These are phyloP conservation scores for Puccinia hordei DNA, from an alignment of 1,284 basidiomycete species.

Conservation along the genomic window DNA sequence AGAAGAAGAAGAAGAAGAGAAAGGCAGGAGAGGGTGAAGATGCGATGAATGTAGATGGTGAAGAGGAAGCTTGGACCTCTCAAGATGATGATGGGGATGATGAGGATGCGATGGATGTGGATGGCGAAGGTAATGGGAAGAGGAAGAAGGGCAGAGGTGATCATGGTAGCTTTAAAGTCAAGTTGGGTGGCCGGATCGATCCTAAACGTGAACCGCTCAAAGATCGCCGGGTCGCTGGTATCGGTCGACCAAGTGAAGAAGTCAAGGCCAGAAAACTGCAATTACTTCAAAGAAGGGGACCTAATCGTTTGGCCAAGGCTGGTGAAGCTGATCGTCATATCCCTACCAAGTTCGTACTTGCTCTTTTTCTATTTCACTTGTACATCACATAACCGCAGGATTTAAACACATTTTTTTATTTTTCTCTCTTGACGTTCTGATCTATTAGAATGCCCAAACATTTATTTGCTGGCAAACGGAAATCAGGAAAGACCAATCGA, in stretches of 20 bases:
- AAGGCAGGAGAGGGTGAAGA: slow-evolving; percentile 58
- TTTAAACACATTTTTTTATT: slow-evolving; percentile 60
- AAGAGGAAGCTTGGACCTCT: slow-evolving; percentile 60
- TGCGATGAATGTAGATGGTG: slow-evolving; percentile 60
- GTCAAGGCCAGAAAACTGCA: slow-evolving; percentile 76
- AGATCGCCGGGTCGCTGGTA: slow-evolving; percentile 75
- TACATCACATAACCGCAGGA: no score
- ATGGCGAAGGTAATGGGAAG: slow-evolving; percentile 63
- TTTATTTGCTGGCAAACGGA: slow-evolving; percentile 83
- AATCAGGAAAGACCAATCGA: slow-evolving; percentile 50
- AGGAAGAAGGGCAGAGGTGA: slow-evolving; percentile 12
- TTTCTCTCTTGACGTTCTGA: slow-evolving; percentile 51
- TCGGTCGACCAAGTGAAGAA: slow-evolving; percentile 76
- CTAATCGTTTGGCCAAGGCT: slow-evolving; percentile 83
- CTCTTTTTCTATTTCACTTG: neutral
- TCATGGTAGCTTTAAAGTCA: slow-evolving; percentile 61
- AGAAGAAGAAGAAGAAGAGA: slow-evolving; percentile 65
- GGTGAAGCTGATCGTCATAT: slow-evolving; percentile 84
- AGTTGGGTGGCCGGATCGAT: slow-evolving; percentile 65
- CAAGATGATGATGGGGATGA: slow-evolving; percentile 59
- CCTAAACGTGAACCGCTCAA: slow-evolving; percentile 67
- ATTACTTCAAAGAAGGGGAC: slow-evolving; percentile 77
- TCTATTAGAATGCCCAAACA: slow-evolving; percentile 70
- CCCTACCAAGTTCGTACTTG: slow-evolving; percentile 78
- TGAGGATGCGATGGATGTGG: slow-evolving; percentile 55